Percentiles rank a stretch among this genome's conserved stretches.
Evolutionary conservation across 164 flowering plant species (phyloP).

Genomic region (Pachysandra terminalis): DNA sequence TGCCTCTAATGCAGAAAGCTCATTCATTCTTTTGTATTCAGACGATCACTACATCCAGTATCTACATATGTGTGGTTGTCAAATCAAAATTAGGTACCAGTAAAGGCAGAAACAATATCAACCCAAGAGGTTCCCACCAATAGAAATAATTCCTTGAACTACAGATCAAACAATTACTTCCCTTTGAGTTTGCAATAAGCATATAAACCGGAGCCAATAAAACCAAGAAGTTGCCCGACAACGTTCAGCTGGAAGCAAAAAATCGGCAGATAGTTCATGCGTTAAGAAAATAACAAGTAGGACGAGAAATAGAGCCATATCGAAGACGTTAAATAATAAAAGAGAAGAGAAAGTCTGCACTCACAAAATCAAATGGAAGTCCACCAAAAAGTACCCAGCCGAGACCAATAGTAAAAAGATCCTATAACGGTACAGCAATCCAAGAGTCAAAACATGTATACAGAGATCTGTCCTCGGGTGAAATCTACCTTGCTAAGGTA

Average conservation of each 20-base stretch:
- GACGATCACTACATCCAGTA: neutral
- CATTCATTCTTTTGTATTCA: no score
- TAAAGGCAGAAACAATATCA: constrained; percentile 3
- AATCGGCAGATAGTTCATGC: neutral
- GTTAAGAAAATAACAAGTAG: neutral
- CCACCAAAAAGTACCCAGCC: constrained; percentile 97
- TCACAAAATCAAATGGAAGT: constrained; percentile 94
- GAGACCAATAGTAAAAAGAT: constrained; percentile 78
- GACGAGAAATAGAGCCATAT: neutral
- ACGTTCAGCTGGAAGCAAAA: constrained; percentile 64
- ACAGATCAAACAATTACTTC: constrained; percentile 24
- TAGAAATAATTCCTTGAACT: neutral
- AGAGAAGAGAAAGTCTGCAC: constrained; percentile 18
- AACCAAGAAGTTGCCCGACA: constrained; percentile 78
- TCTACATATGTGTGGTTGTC: neutral
- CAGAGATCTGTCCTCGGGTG: neutral
- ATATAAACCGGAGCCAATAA: constrained; percentile 81
- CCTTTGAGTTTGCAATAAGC: constrained; percentile 69
- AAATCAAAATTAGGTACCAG: neutral
- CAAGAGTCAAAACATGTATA: neutral
- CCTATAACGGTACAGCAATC: constrained; percentile 34
- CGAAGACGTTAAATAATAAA: neutral
- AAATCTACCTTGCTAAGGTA: no score
- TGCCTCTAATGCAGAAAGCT: neutral
- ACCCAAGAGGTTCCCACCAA: neutral